Evolutionary conservation across 257 asterid genomes (phyloP).

Genomic region (Paulownia fortunei): DNA sequence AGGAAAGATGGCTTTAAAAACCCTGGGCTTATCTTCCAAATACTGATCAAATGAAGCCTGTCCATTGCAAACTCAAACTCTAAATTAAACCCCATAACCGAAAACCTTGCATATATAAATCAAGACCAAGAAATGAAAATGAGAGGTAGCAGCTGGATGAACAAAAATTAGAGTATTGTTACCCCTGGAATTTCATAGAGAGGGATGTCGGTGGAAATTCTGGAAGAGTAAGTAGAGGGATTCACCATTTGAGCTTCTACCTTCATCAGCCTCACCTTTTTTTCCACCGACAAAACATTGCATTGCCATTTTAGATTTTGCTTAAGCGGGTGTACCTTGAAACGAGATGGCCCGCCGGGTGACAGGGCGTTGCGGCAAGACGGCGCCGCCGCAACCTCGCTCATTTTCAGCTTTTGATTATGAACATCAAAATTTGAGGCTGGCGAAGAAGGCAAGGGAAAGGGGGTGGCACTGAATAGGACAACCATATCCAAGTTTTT

Average conservation of each 20-base stretch:
- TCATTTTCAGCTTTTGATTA: constrained; percentile 28
- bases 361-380: constrained; percentile 37
- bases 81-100: constrained; percentile 16
- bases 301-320: constrained; percentile 34
- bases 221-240: constrained; percentile 73
- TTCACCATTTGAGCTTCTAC: constrained; percentile 47
- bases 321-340: constrained; percentile 22
- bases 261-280: constrained; percentile 26
- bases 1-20: constrained; percentile 90
- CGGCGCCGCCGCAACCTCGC: constrained; percentile 42
- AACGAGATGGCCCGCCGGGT: constrained; percentile 27
- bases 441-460: background rate
- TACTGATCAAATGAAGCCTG: constrained; percentile 94
- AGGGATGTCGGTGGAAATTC: constrained; percentile 81
- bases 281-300: constrained; percentile 26
- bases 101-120: background rate
- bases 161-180: constrained; percentile 19
- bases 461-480: constrained; percentile 26
- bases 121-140: background rate
- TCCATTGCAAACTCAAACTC: constrained; percentile 16
- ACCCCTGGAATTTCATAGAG: constrained; percentile 82
- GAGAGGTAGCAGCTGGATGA: background rate
- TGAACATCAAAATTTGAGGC: constrained; percentile 1
- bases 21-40: constrained; percentile 83
- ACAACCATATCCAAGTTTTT: constrained; percentile 38